Base-by-base conservation (phyloP, 164 flowering plant genomes). In the Tetrastigma voinierianum region DNA sequence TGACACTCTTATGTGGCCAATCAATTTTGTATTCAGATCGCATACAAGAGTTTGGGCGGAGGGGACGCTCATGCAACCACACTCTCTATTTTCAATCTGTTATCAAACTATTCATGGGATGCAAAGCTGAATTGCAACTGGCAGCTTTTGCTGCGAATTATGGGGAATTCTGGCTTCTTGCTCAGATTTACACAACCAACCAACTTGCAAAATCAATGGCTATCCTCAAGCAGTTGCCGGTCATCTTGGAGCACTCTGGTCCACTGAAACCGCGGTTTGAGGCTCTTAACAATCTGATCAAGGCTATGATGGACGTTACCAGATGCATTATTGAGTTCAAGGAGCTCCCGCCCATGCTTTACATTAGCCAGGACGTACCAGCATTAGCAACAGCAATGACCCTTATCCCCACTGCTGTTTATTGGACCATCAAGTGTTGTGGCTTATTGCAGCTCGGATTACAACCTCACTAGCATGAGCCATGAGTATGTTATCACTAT, bases 101-200 rank as follows among this genome's bases (percentile, higher is more conserved):
- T 75, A 18, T 21, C 69, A 2, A 23, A 7, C 47, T 71, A 49
- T 55, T 40, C 82, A 21, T 84, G 88, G n/a, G 88, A 80, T 6
- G 79, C 82, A 2, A 84, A 84, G 76, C 70, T 78, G 62, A 84
- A n/a, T n/a, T 82, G 58, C 67, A 81, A 19, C 63, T 84, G 12
- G 82, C 83, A 0, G 83, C 84, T n/a, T 10, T 79, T 82, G 80
- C 84, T 3, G 18, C 77, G 55, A 70, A 61, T 66, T 81, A 75
- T 46, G 88, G 86, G n/a, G 86, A 84, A 51, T 84, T 81, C 71
- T 82, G 83, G 86, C 85, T 81, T n/a, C n/a, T 80, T 0, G 72
- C 81, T 3, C 84, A 79, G 59, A 67, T 71, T 17, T 71, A 75
- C 49, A 25, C 80, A 2, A 24, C 79, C 17, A 73, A 84, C 67